Base-by-base conservation (phyloP, 1,284 basidiomycete species). In the Ceratobasidium sp. region DNA sequence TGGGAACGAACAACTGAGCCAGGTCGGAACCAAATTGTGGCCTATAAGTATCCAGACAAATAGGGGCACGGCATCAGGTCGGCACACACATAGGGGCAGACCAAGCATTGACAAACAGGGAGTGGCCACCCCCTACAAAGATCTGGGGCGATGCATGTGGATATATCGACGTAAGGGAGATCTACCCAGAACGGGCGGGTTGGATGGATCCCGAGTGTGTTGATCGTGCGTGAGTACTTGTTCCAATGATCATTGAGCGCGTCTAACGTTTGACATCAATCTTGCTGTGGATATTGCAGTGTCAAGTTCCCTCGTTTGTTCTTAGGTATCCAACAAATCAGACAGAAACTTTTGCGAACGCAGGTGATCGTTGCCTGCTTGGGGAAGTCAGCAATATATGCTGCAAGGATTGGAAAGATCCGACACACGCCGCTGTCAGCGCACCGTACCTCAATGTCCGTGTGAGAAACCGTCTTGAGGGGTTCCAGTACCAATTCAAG, bases 141-240 rank as follows among this genome's bases (percentile, higher is more conserved):
- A 53, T 85, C 83, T 3, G 83, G 84, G 1, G 81, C 81, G 49
- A 84, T 67, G 26, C 56, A 15, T 80, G 82, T n/a, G 82, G 49
- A 33, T 10, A 49, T 51, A 23, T 51, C 13, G 26, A 53, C 49
- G 20, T 49, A 53, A 1, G 49, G 66, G 18, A 68, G 66, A 0
- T 49, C 12, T 0, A 13, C 49, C 66, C 66, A 68, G 49, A 68
- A 68, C 3, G 66, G 66, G 4, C 20, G 49, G 0, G n/a, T 42
- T n/a, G 53, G 51, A 5, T 39, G 68, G 9, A 55, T 55, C 5
- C 68, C 53, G 3, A 70, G 33, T 2, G 6, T 53, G 4, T 67
- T 55, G 12, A 55, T 26, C 0, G 49, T 64, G 18, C 3, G 28
- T 58, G 51, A 42, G 60, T 76, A 44, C 39, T 60, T 39, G 7